Conservation (phyloP, 345 rosid genomes). For the Salix dunnii region DNA sequence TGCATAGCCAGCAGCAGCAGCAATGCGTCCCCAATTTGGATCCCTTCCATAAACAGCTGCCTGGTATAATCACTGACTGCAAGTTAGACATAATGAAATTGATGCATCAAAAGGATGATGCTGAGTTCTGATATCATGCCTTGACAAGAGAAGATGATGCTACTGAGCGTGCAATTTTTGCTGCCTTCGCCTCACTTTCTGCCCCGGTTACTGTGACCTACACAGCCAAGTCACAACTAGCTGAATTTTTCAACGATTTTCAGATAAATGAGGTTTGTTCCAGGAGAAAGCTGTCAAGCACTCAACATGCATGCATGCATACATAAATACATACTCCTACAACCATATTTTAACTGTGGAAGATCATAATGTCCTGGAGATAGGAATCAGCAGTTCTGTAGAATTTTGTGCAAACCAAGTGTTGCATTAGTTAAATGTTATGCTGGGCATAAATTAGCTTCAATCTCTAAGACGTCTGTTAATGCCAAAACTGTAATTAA, state of each 20-base stretch:
- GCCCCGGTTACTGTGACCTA: conserved; percentile 75
- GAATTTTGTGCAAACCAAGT: not conserved
- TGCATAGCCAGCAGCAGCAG: conserved; percentile 91
- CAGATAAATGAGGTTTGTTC: not conserved
- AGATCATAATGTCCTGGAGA: not conserved
- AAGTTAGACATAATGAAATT: conserved; percentile 18
- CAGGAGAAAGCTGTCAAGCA: not conserved
- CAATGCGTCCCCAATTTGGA: conserved; percentile 96
- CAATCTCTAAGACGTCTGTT: not conserved
- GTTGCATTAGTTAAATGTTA: not conserved
- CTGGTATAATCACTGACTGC: conserved; percentile 33
- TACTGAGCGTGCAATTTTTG: conserved; percentile 84
- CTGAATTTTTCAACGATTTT: not conserved
- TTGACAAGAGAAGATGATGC: conserved; percentile 95
- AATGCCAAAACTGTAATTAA: not conserved
- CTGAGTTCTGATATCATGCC: conserved; percentile 36
- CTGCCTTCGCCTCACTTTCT: conserved; percentile 68
- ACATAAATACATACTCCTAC: not conserved
- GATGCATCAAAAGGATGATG: conserved; percentile 14
- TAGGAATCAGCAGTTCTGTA: not conserved
- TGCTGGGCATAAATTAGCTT: not conserved
- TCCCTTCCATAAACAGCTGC: conserved; percentile 95
- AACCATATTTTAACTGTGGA: not conserved
- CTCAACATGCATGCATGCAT: not conserved
- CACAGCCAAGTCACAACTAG: not conserved